Evolutionary conservation across 805 yeast genomes (phyloP), one percentile per base, ranked within the genome.

Genomic region (Ogataea sp.): DNA sequence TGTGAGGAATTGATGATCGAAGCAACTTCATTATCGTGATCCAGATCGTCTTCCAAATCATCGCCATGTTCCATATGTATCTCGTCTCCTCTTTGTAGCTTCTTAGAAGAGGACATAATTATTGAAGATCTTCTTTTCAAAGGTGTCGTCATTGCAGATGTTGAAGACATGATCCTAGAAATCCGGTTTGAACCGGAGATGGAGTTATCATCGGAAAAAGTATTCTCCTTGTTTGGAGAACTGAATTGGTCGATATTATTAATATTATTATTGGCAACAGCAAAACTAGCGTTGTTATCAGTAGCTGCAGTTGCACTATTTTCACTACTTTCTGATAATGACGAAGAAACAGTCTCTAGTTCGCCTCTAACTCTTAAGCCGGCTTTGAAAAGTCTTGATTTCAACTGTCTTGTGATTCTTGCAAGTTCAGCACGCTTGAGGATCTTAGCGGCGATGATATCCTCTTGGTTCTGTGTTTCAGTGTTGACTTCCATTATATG

Each of bases 351-450:
- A 17, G 16, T 6, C 3, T 23, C 26, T 23, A 16, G 9, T 30
- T 30, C 33, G 11, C 62, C 61, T 31, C 57, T 51, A 4, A 61
- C 64, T 37, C 56, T 58, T 21, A 64, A 37, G 13, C 68, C 69
- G 2, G 73, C 71, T 47, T 60, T 65, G 21, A 64, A 61, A 16
- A 68, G 50, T 44, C 67, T 62, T 7, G 63, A 53, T 46, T 67
- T 68, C 20, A 68, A 47, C 44, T 66, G 72, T 42, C 71, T 53
- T 2, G 74, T 65, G 39, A 68, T 61, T 41, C 71, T 58, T 5
- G 73, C 69, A 6, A 68, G 56, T 44, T 68, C 72, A 4, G 69
- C 74, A 38, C 72, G 55, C 43, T 67, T 67, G 32, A 68, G 52
- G 34, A 68, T 67, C 43, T 61, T 64, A 40, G 66, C 68, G 20